Base-by-base conservation (phyloP, 768 basidiomycete species). In the Suillus paluster region DNA sequence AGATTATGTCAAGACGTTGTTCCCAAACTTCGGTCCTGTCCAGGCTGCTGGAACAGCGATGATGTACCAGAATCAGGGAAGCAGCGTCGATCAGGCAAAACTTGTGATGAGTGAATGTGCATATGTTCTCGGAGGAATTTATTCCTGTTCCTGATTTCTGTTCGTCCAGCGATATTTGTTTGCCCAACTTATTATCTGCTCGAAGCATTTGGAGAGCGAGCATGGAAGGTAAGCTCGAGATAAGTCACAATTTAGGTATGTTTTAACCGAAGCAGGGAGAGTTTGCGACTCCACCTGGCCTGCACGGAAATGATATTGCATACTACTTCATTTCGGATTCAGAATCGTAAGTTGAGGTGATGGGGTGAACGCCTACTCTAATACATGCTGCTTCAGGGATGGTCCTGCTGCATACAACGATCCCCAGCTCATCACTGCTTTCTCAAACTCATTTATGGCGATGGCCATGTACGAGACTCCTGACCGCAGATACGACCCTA, bases 31-130 rank as follows among this genome's bases (percentile, higher is more conserved):
- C 17, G 68, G 67, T 2, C 38, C 67, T 9, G 59, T 57, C 10
- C 68, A 81, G 34, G 67, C 73, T 10, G 53, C 63, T 2, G 64
- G 60, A 15, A 71, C 72, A 17, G 67, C 70, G 0, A 62, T 57
- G 9, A 56, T 71, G 14, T 83, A 82, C 62, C 63, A 61, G 34
- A 48, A 45, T 30, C 55, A 75, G 7, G 80, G 78, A 1, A 71
- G 74, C 10, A 68, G 70, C 19, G 58, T 77, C 8, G 64, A 72
- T 21, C 80, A 81, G 60, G 77, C 70, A 4, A 71, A 57, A 11
- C 66, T 68, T 1, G 76, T 78, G 23, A 77, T 78, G 71, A 75
- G 78, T 4, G 82, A 83, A 69, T 66, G 82, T 82, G 60, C 44
- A 70, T 64, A 12, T 57, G 15, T 17, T 15, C 21, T 19, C 11